Percentiles rank a stretch among this genome's conserved stretches.
These are phyloP conservation scores for Lodderomyces pseudojiufengensis DNA, from an alignment of 1,139 yeast species.

Conservation along the genomic window DNA sequence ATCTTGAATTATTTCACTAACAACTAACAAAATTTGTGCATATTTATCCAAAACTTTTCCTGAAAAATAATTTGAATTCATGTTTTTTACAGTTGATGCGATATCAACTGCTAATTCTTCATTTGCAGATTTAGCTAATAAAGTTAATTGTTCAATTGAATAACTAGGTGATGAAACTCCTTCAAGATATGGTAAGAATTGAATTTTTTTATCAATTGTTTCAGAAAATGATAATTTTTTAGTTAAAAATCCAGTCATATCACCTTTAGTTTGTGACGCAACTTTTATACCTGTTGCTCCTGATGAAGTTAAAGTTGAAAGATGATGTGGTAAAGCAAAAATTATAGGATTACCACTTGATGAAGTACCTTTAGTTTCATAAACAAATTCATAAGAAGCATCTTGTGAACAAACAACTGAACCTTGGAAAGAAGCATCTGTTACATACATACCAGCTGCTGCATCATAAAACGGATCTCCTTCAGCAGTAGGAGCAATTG, in stretches of 20 bases:
- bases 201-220: conserved; percentile 44
- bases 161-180: conserved; percentile 35
- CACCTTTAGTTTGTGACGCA: conserved; percentile 64
- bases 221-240: conserved; percentile 49
- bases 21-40: conserved; percentile 65
- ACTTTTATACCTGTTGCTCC: conserved; percentile 49
- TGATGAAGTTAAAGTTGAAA: conserved; percentile 42
- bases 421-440: conserved; percentile 31
- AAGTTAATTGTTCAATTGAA: conserved; percentile 47
- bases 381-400: conserved; percentile 47
- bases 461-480: conserved; percentile 45
- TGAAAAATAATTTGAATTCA: conserved; percentile 56
- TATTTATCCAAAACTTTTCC: conserved; percentile 76
- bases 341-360: conserved; percentile 49
- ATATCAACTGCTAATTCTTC: conserved; percentile 59
- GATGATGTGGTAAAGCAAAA: conserved; percentile 74
- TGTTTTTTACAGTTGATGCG: conserved; percentile 41
- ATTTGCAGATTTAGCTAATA: conserved; percentile 54
- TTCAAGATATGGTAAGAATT: conserved; percentile 60
- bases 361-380: conserved; percentile 52
- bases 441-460: conserved; percentile 48
- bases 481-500: conserved; percentile 39
- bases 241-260: conserved; percentile 58
- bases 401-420: conserved; percentile 24
- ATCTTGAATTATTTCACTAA: conserved; percentile 57